Evolutionary conservation across 2,329 filamentous ascomycete species (phyloP), one percentile per base, ranked within the genome.

Genomic region (Fusarium udum): DNA sequence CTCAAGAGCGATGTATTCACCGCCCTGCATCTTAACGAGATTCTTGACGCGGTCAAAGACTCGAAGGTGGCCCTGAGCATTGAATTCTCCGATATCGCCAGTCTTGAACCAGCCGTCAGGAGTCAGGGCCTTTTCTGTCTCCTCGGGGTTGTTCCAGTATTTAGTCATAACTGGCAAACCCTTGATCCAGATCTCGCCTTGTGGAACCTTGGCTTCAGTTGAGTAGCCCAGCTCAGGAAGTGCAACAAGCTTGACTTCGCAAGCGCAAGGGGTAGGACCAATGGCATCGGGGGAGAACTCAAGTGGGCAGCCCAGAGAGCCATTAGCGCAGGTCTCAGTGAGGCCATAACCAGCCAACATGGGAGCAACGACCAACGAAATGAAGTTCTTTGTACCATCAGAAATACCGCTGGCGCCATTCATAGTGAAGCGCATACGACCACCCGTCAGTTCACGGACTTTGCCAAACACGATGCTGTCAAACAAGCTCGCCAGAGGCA

Each of bases 1-100:
- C 86, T 98, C 95, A 8, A 99, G 89, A 28, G 95, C 96, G 81
- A 98, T 97, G 83, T 98, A 98, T 87, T 98, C 95, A 76, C 95
- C 95, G 69, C 95, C 95, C 74, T 94, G 89, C 72, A 96, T 95
- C 91, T 98, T 98, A 83, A 98, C 93, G 63, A 98, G 87, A 84
- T 98, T 98, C 91, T 98, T 98, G 90, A 97, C 95, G 77, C 95
- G 94, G 83, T 98, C 95, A 79, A 98, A 95, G 81, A 98, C 92
- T 77, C 88, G 90, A 74, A 98, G 84, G 81, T 97, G 93, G 48
- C 95, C 95, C 70, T 92, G 87, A 49, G 85, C 80, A 82, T 95
- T 92, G 78, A 95, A 96, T 81, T 98, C 93, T 78, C 95, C 95
- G 81, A 98, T 96, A 79, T 98, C 95, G 69, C 95, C 95, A 22